Evolutionary conservation across 352 stramenopile species (phyloP).

Genomic region (Phytophthora hybrid): DNA sequence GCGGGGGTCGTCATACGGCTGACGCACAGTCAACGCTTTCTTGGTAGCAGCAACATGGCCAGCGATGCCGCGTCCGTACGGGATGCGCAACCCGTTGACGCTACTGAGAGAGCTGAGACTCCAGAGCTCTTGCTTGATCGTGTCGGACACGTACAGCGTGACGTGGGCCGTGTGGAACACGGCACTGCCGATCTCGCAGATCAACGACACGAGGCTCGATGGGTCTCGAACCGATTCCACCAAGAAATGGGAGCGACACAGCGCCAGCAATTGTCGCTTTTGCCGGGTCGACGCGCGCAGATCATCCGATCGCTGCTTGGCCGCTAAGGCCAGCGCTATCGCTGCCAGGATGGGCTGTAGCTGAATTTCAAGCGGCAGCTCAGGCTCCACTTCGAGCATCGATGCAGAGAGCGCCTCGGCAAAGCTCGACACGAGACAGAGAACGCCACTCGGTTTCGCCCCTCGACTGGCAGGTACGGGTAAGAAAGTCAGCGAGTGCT

Average conservation of each 20-base stretch:
- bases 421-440: conserved; percentile 48
- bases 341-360: conserved; percentile 65
- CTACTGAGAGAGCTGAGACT: conserved; percentile 74
- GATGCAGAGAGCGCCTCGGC: conserved; percentile 15
- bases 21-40: conserved; percentile 64
- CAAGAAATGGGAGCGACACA: conserved; percentile 74
- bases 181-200: conserved; percentile 70
- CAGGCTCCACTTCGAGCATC: conserved; percentile 30
- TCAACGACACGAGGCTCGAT: conserved; percentile 74
- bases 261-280: conserved; percentile 71
- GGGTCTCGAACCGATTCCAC: conserved; percentile 77
- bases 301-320: conserved; percentile 69
- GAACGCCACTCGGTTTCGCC: conserved; percentile 46
- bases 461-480: conserved; percentile 54
- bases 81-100: conserved; percentile 79
- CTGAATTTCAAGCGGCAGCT: conserved; percentile 27
- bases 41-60: conserved; percentile 71
- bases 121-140: conserved; percentile 81
- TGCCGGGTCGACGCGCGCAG: conserved; percentile 65
- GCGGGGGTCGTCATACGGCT: conserved; percentile 79
- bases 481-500: conserved; percentile 53
- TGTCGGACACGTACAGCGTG: conserved; percentile 78
- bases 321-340: conserved; percentile 52
- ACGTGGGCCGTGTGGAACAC: conserved; percentile 79
- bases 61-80: conserved; percentile 79